A percentile compares a stretch with the other conserved stretches of the same genome.
Conservation (phyloP, 2,329 filamentous ascomycete species). For the Aspergillus sp. region DNA sequence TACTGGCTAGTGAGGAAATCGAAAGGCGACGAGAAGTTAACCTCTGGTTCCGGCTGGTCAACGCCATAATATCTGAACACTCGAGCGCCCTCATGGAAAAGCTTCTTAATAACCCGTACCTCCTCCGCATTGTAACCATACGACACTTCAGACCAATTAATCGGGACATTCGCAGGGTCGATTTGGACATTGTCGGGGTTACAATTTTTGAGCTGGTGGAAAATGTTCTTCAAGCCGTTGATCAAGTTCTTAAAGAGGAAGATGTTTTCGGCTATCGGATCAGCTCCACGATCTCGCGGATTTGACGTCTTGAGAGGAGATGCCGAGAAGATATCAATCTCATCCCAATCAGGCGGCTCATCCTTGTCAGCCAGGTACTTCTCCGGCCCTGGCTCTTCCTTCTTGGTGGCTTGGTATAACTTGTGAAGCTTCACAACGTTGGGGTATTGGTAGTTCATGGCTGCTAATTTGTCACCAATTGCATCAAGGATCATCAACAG, state of each 20-base stretch:
- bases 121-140: slow-evolving; percentile 98
- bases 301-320: slow-evolving; percentile 96
- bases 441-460: slow-evolving; percentile 94
- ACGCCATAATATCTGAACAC: slow-evolving; percentile 97
- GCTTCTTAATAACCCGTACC: slow-evolving; percentile 91
- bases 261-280: slow-evolving; percentile 95
- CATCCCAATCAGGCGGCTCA: slow-evolving; percentile 86
- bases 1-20: slow-evolving; percentile 95
- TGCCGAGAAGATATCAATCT: slow-evolving; percentile 94
- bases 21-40: slow-evolving; percentile 74
- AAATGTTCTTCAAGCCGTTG: slow-evolving; percentile 92
- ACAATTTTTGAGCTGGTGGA: slow-evolving; percentile 90
- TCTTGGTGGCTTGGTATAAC: slow-evolving; percentile 72
- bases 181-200: slow-evolving; percentile 70
- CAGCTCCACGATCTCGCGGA: slow-evolving; percentile 80
- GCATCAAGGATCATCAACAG: slow-evolving; percentile 96
- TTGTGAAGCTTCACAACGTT: slow-evolving; percentile 95
- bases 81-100: slow-evolving; percentile 93
- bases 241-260: slow-evolving; percentile 96
- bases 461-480: slow-evolving; percentile 95
- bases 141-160: slow-evolving; percentile 93
- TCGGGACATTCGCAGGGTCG: slow-evolving; percentile 74
- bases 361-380: slow-evolving; percentile 83
- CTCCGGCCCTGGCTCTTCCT: slow-evolving; percentile 69
- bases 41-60: slow-evolving; percentile 72